Conservation (phyloP, 495 filamentous ascomycete species). For the Aeminium ludgeri region DNA sequence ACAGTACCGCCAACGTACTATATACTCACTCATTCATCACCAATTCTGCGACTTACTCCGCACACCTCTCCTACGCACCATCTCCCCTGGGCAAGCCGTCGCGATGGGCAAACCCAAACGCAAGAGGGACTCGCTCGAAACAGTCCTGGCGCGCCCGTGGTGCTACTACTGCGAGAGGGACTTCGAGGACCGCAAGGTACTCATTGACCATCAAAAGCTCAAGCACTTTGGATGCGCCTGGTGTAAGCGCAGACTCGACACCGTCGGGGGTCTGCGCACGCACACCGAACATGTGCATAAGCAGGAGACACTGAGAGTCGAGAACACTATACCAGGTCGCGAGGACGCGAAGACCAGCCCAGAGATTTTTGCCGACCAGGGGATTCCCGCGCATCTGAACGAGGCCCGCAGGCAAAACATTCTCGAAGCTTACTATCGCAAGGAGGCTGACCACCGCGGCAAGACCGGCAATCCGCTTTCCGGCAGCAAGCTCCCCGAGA, state of each 20-base stretch:
- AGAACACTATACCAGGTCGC: constrained; percentile 78
- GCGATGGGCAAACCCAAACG: constrained; percentile 76
- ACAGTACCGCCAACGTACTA: too few relatives aligned
- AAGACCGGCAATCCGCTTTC: constrained; percentile 68
- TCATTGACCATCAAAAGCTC: constrained; percentile 92
- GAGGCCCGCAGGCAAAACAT: constrained; percentile 72
- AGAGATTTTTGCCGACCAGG: constrained; percentile 97
- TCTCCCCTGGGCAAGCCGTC: constrained; percentile 4
- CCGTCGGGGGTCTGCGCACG: constrained; percentile 88
- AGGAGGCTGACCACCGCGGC: constrained; percentile 64
- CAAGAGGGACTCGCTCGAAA: constrained; percentile 67
- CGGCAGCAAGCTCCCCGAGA: constrained; percentile 23
- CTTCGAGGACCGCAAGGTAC: constrained; percentile 90
- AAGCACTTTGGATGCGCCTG: constrained; percentile 96
- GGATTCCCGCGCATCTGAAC: constrained; percentile 74
- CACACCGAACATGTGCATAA: constrained; percentile 99
- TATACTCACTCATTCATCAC: too few relatives aligned
- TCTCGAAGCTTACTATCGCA: constrained; percentile 62
- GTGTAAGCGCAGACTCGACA: constrained; percentile 77
- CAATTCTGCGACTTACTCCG: too few relatives aligned
- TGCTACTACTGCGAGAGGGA: constrained; percentile 99
- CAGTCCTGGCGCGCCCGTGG: constrained; percentile 76
- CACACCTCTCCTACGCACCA: too few relatives aligned
- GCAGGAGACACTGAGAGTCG: constrained; percentile 65
- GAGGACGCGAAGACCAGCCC: constrained; percentile 50